Conservation (phyloP, 306 rosid species). For the Geum urbanum region DNA sequence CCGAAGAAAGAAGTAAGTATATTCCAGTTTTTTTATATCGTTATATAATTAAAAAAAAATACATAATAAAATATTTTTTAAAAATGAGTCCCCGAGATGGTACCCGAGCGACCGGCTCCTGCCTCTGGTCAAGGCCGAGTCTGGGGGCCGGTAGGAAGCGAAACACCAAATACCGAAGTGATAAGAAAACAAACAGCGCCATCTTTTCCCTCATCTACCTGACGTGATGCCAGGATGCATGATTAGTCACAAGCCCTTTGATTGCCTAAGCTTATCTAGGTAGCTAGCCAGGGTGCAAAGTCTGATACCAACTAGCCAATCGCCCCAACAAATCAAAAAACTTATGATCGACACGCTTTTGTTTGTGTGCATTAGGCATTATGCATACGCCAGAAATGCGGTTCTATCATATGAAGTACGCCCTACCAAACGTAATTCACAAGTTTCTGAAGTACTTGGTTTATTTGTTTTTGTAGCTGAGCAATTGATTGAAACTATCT, state of each 20-base stretch:
- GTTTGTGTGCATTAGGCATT: constrained; percentile 7
- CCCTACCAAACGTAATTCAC: not conserved
- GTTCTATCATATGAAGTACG: not conserved
- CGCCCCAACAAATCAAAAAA: constrained; percentile 11
- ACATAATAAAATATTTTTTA: too few relatives aligned
- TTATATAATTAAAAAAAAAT: too few relatives aligned
- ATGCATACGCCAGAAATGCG: not conserved
- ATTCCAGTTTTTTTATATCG: too few relatives aligned
- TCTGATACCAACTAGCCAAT: not conserved
- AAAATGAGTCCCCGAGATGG: too few relatives aligned
- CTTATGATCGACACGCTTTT: not conserved
- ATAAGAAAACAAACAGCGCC: constrained; percentile 2
- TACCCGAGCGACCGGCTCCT: too few relatives aligned
- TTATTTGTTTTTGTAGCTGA: too few relatives aligned
- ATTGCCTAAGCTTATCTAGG: not conserved
- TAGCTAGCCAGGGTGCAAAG: not conserved
- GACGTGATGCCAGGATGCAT: not conserved
- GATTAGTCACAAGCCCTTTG: not conserved
- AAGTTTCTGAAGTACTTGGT: not conserved
- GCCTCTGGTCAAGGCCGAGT: too few relatives aligned
- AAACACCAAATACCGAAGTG: not conserved
- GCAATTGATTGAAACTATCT: not conserved
- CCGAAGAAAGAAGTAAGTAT: too few relatives aligned
- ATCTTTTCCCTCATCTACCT: not conserved
- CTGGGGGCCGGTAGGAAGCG: not conserved